Evolutionary conservation across 257 asterid species (phyloP).

Genomic region (Nicotiana obtusifolia): DNA sequence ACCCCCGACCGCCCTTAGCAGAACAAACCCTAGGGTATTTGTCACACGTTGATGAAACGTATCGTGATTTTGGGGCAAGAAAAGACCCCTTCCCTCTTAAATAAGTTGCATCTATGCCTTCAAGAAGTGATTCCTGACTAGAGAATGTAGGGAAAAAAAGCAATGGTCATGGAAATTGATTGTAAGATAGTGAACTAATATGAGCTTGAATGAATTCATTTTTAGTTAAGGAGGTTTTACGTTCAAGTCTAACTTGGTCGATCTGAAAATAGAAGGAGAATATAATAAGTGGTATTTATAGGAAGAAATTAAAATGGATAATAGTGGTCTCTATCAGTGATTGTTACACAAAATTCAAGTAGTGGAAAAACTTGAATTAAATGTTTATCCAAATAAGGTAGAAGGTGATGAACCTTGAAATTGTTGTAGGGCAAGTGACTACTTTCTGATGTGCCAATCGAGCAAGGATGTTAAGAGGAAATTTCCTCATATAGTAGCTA

Average conservation of each 20-base stretch:
- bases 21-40: conserved; percentile 28
- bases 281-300: background rate
- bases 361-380: background rate
- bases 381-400: background rate
- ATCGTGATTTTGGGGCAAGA: background rate
- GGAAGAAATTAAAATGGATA: background rate
- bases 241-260: background rate
- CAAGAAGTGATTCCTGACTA: background rate
- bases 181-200: background rate
- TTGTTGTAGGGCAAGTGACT: background rate
- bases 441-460: background rate
- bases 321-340: background rate
- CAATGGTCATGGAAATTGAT: background rate
- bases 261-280: background rate
- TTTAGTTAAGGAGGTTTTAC: background rate
- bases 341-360: background rate
- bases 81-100: background rate
- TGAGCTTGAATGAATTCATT: background rate
- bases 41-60: conserved; percentile 17
- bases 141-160: background rate
- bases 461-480: background rate
- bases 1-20: conserved; percentile 19
- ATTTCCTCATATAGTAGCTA: background rate
- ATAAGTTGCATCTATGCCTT: background rate
- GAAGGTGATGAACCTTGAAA: background rate